Percentiles rank a stretch among this genome's conserved stretches.
Evolutionary conservation across 179 eudicot genomes (phyloP).

Genomic region (Corrigiola litoralis): DNA sequence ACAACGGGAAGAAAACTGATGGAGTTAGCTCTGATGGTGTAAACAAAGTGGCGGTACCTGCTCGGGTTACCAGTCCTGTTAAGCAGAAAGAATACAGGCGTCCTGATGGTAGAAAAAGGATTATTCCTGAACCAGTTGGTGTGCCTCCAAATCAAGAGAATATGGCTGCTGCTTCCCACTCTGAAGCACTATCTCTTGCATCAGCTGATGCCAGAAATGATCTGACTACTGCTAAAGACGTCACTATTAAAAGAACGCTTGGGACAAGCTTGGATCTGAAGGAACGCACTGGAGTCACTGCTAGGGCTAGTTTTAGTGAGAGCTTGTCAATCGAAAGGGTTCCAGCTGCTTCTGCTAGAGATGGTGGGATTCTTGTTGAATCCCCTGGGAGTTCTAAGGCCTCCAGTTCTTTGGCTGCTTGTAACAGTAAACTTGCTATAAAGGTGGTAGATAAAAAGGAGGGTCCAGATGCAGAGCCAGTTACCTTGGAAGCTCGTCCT

Average conservation of each 20-base stretch:
- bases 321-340: slow-evolving; percentile 87
- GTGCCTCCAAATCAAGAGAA: slow-evolving; percentile 56
- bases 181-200: slow-evolving; percentile 36
- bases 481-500: slow-evolving; percentile 84
- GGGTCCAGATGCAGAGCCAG: slow-evolving; percentile 58
- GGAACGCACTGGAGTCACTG: slow-evolving; percentile 67
- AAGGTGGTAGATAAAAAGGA: slow-evolving; percentile 75
- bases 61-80: slow-evolving; percentile 70
- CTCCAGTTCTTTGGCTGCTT: slow-evolving; percentile 36
- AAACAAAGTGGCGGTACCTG: slow-evolving; percentile 45
- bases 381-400: slow-evolving; percentile 41
- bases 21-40: slow-evolving; percentile 41
- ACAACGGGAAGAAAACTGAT: slow-evolving; percentile 52
- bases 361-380: slow-evolving; percentile 51
- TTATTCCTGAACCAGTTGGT: slow-evolving; percentile 96
- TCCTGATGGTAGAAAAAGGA: slow-evolving; percentile 94
- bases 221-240: slow-evolving; percentile 40
- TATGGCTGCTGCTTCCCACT: slow-evolving; percentile 28
- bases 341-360: slow-evolving; percentile 42
- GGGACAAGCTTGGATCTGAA: slow-evolving; percentile 45
- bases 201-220: slow-evolving; percentile 39
- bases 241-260: slow-evolving; percentile 37
- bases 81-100: slow-evolving; percentile 97
- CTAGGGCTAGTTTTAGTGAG: slow-evolving; percentile 75
- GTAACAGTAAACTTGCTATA: slow-evolving; percentile 43